Conservation (phyloP, 306 rosid species). For the Oemleria cerasiformis region DNA sequence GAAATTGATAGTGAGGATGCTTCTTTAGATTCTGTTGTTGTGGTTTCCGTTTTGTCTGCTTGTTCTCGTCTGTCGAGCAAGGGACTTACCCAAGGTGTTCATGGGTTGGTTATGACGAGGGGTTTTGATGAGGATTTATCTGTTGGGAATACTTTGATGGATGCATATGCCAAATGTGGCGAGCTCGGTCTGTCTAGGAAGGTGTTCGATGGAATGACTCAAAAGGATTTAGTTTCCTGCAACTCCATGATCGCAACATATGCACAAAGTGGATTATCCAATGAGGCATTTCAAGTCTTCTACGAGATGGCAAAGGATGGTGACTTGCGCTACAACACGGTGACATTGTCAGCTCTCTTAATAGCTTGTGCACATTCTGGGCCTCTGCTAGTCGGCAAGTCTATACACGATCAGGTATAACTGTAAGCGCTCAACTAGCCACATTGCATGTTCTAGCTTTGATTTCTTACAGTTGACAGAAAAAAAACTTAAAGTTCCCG, state of each 20-base stretch:
- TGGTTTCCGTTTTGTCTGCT: conserved; percentile 72
- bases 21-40: conserved; percentile 50
- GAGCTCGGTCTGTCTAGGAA: conserved; percentile 49
- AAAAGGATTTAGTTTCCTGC: conserved; percentile 76
- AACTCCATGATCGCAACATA: conserved; percentile 76
- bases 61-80: conserved; percentile 53
- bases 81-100: conserved; percentile 57
- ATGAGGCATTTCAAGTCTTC: conserved; percentile 62
- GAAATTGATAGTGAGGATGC: conserved; percentile 34
- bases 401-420: conserved; percentile 73
- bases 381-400: conserved; percentile 67
- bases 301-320: conserved; percentile 43
- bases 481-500: background rate
- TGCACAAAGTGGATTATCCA: conserved; percentile 69
- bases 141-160: conserved; percentile 81
- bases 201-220: conserved; percentile 70
- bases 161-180: conserved; percentile 83
- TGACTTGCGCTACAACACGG: conserved; percentile 40
- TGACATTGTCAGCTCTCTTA: conserved; percentile 64
- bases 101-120: conserved; percentile 57
- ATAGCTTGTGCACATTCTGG: conserved; percentile 76
- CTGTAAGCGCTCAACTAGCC: background rate
- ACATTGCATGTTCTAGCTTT: background rate
- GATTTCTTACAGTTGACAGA: background rate
- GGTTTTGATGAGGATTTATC: conserved; percentile 57